phyloP scores from a whole-genome alignment of 192 early-diverging fungal genomes.

The Entomortierella beljakovae region DNA sequence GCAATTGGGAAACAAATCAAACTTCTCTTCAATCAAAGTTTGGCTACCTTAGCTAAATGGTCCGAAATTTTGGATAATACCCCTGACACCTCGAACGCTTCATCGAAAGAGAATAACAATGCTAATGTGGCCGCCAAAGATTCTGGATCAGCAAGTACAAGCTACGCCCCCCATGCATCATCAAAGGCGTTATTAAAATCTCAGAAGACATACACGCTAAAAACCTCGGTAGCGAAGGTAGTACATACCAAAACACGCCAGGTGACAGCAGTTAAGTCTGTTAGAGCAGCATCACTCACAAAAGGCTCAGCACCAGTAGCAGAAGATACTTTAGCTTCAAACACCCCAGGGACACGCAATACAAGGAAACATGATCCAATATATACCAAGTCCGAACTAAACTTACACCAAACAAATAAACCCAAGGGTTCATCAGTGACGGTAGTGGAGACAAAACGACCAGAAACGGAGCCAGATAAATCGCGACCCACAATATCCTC shows the following conservation, averaged over 20 bases:
- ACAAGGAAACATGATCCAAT: neutral
- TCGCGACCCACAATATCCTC: neutral
- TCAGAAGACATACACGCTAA: no score
- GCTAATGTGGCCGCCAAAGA: neutral
- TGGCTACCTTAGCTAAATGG: slow-evolving; percentile 29
- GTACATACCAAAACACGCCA: neutral
- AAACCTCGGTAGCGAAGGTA: no score
- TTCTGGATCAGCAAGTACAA: neutral
- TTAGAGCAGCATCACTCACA: neutral
- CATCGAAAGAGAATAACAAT: neutral
- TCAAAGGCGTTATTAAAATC: no score
- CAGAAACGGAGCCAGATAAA: neutral
- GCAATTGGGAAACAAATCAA: slow-evolving; percentile 29
- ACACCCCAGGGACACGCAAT: neutral
- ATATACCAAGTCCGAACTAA: neutral
- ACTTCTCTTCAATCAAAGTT: slow-evolving; percentile 29
- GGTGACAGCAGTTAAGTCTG: neutral
- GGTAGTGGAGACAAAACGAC: neutral
- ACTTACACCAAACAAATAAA: neutral
- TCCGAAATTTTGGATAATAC: slow-evolving; percentile 27
- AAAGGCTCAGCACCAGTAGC: neutral
- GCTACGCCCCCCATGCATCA: neutral
- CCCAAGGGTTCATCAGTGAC: neutral
- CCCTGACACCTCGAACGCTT: neutral
- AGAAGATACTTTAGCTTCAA: neutral